Conservation (phyloP, 192 early-diverging fungal genomes). For the Coemansia sp. region DNA sequence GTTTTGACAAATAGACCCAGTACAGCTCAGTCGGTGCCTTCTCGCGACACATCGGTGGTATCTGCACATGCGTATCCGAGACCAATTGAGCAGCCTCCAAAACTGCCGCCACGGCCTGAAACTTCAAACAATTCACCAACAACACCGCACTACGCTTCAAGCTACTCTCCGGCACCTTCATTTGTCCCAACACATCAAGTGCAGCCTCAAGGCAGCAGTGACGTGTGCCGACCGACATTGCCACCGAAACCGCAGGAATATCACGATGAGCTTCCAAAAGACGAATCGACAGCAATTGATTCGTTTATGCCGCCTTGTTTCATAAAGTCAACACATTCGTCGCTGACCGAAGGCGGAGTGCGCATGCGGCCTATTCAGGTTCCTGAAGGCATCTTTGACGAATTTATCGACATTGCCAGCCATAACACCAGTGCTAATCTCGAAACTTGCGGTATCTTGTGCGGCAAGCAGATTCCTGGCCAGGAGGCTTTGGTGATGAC, state of each 20-base stretch:
- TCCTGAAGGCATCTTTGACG: slow-evolving; percentile 64
- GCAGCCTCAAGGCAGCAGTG: neutral
- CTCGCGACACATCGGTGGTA: neutral
- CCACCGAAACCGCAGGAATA: slow-evolving; percentile 53
- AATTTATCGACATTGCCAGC: slow-evolving; percentile 70
- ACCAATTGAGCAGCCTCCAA: slow-evolving; percentile 13
- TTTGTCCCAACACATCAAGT: neutral
- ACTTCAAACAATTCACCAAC: neutral
- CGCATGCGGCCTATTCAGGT: slow-evolving; percentile 67
- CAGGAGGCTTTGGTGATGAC: slow-evolving; percentile 56
- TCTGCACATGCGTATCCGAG: neutral
- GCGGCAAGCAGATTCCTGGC: slow-evolving; percentile 64
- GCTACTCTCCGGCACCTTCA: neutral
- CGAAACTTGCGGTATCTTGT: slow-evolving; percentile 87
- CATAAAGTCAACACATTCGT: slow-evolving; percentile 39
- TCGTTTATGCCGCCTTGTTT: slow-evolving; percentile 40
- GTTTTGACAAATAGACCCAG: neutral
- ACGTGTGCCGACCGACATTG: slow-evolving; percentile 9
- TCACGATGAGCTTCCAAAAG: slow-evolving; percentile 7
- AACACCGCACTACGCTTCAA: neutral
- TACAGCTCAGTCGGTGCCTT: neutral
- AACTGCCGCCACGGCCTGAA: slow-evolving; percentile 21
- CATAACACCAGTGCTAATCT: slow-evolving; percentile 75
- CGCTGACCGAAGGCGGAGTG: slow-evolving; percentile 56
- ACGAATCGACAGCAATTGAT: neutral